Evolutionary conservation across 176 grass and related monocot species (phyloP), one percentile per base, ranked within the genome.

Genomic region (Saccharum spontaneum): DNA sequence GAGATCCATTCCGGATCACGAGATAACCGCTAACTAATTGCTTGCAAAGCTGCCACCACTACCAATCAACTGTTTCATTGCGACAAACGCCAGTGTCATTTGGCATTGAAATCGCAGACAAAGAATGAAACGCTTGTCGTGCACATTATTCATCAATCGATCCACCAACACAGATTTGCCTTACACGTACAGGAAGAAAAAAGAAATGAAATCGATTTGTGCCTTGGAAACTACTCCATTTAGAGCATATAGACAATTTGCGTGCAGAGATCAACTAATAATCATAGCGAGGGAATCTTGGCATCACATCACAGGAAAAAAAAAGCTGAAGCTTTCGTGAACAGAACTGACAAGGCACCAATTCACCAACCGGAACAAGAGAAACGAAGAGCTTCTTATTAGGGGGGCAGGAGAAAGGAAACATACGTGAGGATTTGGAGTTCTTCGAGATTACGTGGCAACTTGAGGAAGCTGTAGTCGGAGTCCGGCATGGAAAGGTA

Each of bases 401-500:
- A 55, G 1, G 52, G 49, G 52, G 12, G 3, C 8, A 20, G 69
- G 24, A 9, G 3, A 33, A 3, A 13, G n/a, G 10, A 65, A 26
- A 76, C 31, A 83, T 90, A 99, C 97, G 89, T 96, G 72, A 99
- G 89, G 80, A 87, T 87, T 86, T 96, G 91, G 82, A 99, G 90
- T 67, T 99, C 97, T 18, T 94, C 82, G 57, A 95, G 89, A 48
- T 88, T 91, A 50, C 46, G 86, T 0, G 91, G 91, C 40, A 95
- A 48, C 84, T 93, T 93, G 75, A 90, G 90, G 75, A 95, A 87
- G 83, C 82, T 91, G 85, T 90, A 91, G 86, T 93, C 91, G 57
- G 83, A 89, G 79, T 89, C 76, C 75, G 93, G 93, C 97, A 99
- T 99, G 74, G 97, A 96, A 10, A 96, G 83, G 83, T 99, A 99